These are phyloP conservation scores for Aspergillus sp. DNA, from an alignment of 2,329 filamentous ascomycete genomes.

Conservation along the genomic window DNA sequence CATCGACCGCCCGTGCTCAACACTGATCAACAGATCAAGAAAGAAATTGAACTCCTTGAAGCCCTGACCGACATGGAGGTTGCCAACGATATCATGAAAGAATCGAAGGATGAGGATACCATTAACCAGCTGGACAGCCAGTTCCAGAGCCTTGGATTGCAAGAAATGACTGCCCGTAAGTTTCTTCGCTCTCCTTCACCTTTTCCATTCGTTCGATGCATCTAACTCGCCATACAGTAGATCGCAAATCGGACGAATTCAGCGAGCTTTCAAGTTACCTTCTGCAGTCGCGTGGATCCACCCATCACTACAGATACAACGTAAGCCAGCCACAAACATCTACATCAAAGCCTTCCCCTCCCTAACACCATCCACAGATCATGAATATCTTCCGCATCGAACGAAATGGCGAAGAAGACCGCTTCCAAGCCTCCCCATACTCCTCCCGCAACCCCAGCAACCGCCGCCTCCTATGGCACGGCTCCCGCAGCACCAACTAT, in stretches of 20 bases:
- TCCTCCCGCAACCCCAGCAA: slow-evolving; percentile 58
- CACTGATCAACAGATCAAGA: slow-evolving; percentile 60
- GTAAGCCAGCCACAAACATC: neutral
- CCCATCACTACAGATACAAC: slow-evolving; percentile 51
- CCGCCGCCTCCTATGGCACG: slow-evolving; percentile 82
- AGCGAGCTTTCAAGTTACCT: slow-evolving; percentile 66
- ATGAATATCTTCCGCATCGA: slow-evolving; percentile 81
- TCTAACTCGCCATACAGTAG: slow-evolving; percentile 41
- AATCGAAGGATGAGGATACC: slow-evolving; percentile 52
- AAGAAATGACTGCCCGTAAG: slow-evolving; percentile 68
- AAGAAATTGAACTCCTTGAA: slow-evolving; percentile 76
- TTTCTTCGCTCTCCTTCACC: too few relatives aligned
- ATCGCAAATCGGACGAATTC: slow-evolving; percentile 62
- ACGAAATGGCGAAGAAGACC: slow-evolving; percentile 67
- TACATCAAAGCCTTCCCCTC: neutral
- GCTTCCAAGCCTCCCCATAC: slow-evolving; percentile 61
- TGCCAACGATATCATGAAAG: slow-evolving; percentile 73
- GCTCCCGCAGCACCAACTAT: slow-evolving; percentile 78
- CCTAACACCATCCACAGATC: slow-evolving; percentile 41
- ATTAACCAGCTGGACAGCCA: slow-evolving; percentile 70
- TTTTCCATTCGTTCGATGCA: neutral
- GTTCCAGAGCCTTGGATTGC: slow-evolving; percentile 67
- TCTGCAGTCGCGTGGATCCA: slow-evolving; percentile 62
- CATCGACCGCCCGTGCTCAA: slow-evolving; percentile 68
- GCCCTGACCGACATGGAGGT: slow-evolving; percentile 84